These are phyloP conservation scores for Syzygium aqueum DNA, from an alignment of 345 rosid species.

Conservation along the genomic window DNA sequence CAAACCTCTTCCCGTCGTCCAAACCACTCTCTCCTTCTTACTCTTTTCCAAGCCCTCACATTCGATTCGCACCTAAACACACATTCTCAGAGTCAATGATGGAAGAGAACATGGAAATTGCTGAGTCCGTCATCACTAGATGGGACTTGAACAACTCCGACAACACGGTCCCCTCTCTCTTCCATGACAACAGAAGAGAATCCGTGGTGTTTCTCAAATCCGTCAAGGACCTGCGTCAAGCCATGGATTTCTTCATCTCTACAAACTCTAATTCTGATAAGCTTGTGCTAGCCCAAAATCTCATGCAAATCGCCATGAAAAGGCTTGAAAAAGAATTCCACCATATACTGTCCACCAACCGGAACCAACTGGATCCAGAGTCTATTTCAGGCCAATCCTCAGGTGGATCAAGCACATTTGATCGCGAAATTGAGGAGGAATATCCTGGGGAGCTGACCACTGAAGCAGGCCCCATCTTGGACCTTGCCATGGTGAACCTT, in stretches of 20 bases:
- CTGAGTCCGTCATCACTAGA: conserved; percentile 43
- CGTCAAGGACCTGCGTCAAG: conserved; percentile 32
- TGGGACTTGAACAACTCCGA: conserved; percentile 42
- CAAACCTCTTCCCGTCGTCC: conserved; percentile 3
- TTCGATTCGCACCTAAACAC: background rate
- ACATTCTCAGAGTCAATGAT: conserved; percentile 31
- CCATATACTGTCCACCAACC: conserved; percentile 27
- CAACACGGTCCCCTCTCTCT: conserved; percentile 21
- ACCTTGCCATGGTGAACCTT: conserved; percentile 42
- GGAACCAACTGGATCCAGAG: conserved; percentile 38
- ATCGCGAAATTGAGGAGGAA: background rate
- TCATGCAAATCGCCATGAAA: conserved; percentile 62
- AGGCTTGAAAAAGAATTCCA: conserved; percentile 56
- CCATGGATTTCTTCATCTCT: conserved; percentile 47
- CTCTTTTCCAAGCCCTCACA: conserved; percentile 7
- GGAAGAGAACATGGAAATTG: conserved; percentile 38
- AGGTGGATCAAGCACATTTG: conserved; percentile 16
- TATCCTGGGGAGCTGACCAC: background rate
- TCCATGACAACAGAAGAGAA: conserved; percentile 32
- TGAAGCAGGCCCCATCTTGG: conserved; percentile 22
- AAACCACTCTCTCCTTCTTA: conserved; percentile 6
- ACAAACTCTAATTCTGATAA: conserved; percentile 28
- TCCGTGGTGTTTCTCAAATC: conserved; percentile 37
- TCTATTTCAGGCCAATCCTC: conserved; percentile 50
- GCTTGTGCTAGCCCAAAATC: conserved; percentile 52